phyloP scores from a whole-genome alignment of 805 yeast species.

The Saturnispora halmiae region DNA sequence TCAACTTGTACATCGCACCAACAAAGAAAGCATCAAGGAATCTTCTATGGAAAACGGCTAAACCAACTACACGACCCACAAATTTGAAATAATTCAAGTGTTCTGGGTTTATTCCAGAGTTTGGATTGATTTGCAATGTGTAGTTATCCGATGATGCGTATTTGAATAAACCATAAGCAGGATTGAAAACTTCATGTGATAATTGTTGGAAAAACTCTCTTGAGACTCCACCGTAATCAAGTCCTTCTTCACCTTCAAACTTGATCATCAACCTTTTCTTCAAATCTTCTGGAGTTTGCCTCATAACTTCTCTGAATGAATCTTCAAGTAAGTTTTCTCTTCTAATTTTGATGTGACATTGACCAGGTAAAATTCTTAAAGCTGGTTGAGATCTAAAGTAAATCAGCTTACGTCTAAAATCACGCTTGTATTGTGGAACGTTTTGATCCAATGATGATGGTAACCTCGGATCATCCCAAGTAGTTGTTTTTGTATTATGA shows the following conservation, averaged over 20 bases:
- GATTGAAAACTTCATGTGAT: conserved; percentile 98
- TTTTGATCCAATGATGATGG: conserved; percentile 96
- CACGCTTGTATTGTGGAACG: conserved; percentile 98
- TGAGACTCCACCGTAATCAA: conserved; percentile 98
- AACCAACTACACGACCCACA: conserved; percentile 95
- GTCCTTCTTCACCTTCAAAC: conserved; percentile 98
- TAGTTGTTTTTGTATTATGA: conserved; percentile 97
- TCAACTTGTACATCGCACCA: conserved; percentile 96
- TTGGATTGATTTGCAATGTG: conserved; percentile 95
- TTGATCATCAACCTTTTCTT: conserved; percentile 97
- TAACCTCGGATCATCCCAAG: conserved; percentile 99
- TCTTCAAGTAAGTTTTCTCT: conserved; percentile 96
- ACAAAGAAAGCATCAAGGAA: conserved; percentile 97
- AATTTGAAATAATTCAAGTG: conserved; percentile 96
- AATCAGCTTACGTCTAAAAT: conserved; percentile 92
- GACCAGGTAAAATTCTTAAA: conserved; percentile 92
- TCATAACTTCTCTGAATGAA: conserved; percentile 96
- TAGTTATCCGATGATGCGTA: conserved; percentile 97
- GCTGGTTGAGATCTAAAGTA: conserved; percentile 99
- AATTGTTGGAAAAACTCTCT: conserved; percentile 94
- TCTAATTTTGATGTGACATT: conserved; percentile 95
- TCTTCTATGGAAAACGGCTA: conserved; percentile 97
- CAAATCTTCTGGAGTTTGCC: conserved; percentile 97
- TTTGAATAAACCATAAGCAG: conserved; percentile 93
- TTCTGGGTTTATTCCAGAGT: conserved; percentile 94